Evolutionary conservation across 768 basidiomycete species (phyloP).

Genomic region (Suillus weaverae): DNA sequence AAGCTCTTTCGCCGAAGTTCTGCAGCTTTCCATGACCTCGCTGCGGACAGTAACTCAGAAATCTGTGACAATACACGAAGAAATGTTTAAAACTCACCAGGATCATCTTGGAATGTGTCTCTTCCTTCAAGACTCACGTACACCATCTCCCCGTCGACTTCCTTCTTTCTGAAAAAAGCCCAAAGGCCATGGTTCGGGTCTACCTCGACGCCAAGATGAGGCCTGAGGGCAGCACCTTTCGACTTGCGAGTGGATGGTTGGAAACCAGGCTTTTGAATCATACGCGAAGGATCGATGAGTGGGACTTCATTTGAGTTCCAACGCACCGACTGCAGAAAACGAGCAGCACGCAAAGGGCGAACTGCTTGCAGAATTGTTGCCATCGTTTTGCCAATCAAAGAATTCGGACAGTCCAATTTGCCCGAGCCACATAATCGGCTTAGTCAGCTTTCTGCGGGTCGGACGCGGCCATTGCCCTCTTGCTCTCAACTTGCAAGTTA

Average conservation of each 20-base stretch:
- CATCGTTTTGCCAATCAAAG: constrained; percentile 17
- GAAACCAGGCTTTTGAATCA: constrained; percentile 3
- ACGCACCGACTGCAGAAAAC: constrained; percentile 17
- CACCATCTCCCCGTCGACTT: constrained; percentile 47
- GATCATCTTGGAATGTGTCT: constrained; percentile 30
- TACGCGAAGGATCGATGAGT: constrained; percentile 5
- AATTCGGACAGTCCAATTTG: constrained; percentile 3
- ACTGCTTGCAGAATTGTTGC: constrained; percentile 19
- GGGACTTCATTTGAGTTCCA: constrained; percentile 24
- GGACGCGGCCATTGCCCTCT: no score
- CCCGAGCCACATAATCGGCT: constrained; percentile 19
- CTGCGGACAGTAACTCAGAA: constrained; percentile 42
- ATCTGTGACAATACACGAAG: not conserved
- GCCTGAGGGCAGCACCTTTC: constrained; percentile 36
- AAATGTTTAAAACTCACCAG: constrained; percentile 32
- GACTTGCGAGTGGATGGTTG: constrained; percentile 6
- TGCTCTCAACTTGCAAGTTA: no score
- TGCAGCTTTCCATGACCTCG: constrained; percentile 81
- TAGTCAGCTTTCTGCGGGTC: constrained; percentile 11
- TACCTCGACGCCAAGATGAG: constrained; percentile 43
- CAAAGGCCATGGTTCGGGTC: constrained; percentile 74
- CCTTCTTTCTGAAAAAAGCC: constrained; percentile 69
- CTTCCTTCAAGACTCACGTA: constrained; percentile 49
- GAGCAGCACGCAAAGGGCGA: constrained; percentile 19
- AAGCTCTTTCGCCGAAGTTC: constrained; percentile 92